These are phyloP conservation scores for Aegilops tauschii DNA, from an alignment of 176 grass and related monocot genomes.

Conservation along the genomic window DNA sequence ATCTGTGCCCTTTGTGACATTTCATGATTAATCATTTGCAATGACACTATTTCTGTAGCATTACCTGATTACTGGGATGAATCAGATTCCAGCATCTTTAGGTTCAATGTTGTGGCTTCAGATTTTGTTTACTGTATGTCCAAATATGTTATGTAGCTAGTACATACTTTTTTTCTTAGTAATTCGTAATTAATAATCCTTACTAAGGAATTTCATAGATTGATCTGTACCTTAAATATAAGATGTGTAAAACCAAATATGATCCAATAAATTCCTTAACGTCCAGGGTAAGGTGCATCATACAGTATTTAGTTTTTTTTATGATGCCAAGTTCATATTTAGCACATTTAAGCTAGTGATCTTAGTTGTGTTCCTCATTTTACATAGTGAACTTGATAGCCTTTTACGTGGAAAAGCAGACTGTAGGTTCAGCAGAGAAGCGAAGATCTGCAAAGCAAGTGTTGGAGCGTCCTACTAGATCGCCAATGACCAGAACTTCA, in stretches of 20 bases:
- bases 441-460: background rate
- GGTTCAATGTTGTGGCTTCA: background rate
- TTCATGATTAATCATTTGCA: constrained; percentile 25
- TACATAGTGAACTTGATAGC: background rate
- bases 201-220: background rate
- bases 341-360: background rate
- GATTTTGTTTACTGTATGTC: background rate
- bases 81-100: constrained; percentile 2
- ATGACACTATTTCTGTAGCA: constrained; percentile 1
- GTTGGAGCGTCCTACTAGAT: background rate
- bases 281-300: background rate
- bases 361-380: background rate
- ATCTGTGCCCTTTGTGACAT: background rate
- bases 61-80: background rate
- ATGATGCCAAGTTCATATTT: constrained; percentile 25
- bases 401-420: constrained; percentile 10
- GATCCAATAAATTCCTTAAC: background rate
- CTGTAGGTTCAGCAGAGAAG: background rate
- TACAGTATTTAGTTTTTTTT: constrained; percentile 11
- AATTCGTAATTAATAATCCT: background rate
- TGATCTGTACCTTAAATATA: constrained; percentile 6
- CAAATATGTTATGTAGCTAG: background rate
- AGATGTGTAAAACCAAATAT: constrained; percentile 10
- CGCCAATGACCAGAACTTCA: background rate
- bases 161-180: background rate